Evolutionary conservation across 129 eudicot genomes (phyloP), one percentile per base, ranked within the genome.

Genomic region (Deinandra increscens): DNA sequence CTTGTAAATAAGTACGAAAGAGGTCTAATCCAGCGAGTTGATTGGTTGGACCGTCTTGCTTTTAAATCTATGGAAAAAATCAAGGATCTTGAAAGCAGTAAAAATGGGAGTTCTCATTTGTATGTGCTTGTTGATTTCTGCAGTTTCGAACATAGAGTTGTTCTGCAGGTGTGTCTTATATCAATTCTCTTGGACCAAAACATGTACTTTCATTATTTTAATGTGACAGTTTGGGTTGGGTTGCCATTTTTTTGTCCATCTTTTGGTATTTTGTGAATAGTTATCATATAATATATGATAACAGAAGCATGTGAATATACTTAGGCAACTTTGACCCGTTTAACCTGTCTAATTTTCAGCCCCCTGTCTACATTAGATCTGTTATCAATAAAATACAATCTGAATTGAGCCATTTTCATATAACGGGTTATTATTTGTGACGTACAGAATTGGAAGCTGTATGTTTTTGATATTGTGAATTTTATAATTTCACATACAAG

Each of bases 141-240:
- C 81, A 87, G 99, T 78, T 94, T 94, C 67, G 99, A 94, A 71
- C 99, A 89, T 73, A 91, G 95, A 44, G 99, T 94, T 80, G 99
- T 90, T 69, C 84, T 89, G 72, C 99, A 94, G 99, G 99, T 93
- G 20, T n/a, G 72, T 20, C 13, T 42, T 56, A 41, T 10, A 60
- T 62, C 62, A 31, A 22, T 55, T 51, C 58, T 29, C 54, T 65
- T 1, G 37, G 61, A 34, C 37, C 61, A 55, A 22, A 55, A 55
- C 59, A 54, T 22, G 61, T 54, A 23, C 7, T 20, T n/a, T 12
- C 6, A 3, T 12, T 45, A 46, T 53, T 9, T 19, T 9, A 9
- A 18, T 53, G 60, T 20, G 33, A 7, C 8, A 1, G 61, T 23
- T 18, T 17, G 61, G 15, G 61, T 54, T 54, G 34, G 33, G 15